phyloP scores from a whole-genome alignment of 2,329 filamentous ascomycete species.

The Ophioceras dolichostomum region DNA sequence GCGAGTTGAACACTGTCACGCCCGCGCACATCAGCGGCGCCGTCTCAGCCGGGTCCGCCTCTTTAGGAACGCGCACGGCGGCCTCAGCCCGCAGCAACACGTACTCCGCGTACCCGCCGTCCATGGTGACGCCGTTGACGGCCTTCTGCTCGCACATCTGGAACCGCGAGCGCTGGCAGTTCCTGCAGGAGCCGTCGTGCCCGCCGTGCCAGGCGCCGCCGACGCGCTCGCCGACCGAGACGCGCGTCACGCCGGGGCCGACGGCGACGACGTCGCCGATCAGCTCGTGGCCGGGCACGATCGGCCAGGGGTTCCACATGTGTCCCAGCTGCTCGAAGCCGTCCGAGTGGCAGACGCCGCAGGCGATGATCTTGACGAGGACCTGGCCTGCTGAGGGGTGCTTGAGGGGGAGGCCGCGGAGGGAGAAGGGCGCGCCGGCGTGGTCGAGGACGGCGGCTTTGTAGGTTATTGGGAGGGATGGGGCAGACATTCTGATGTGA shows the following conservation, averaged over 20 bases:
- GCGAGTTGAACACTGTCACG: constrained; percentile 49
- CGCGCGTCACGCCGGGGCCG: constrained; percentile 41
- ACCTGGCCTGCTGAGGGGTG: constrained; percentile 44
- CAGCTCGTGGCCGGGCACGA: constrained; percentile 58
- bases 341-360: constrained; percentile 61
- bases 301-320: constrained; percentile 45
- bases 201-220: constrained; percentile 60
- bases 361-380: constrained; percentile 59
- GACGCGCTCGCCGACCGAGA: constrained; percentile 52
- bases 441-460: constrained; percentile 51
- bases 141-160: constrained; percentile 53
- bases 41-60: constrained; percentile 36
- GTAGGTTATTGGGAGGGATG: constrained; percentile 51
- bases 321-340: constrained; percentile 29
- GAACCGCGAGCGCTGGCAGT: constrained; percentile 50
- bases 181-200: constrained; percentile 47
- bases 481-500: no score
- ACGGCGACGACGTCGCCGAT: constrained; percentile 55
- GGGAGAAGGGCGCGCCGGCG: constrained; percentile 34
- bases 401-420: constrained; percentile 48
- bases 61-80: constrained; percentile 39
- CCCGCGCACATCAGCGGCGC: constrained; percentile 54
- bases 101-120: constrained; percentile 61
- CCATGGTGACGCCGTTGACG: constrained; percentile 52
- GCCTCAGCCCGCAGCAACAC: constrained; percentile 47